Conservation (phyloP, 176 grass and related monocot genomes). For the Chloris gayana region DNA sequence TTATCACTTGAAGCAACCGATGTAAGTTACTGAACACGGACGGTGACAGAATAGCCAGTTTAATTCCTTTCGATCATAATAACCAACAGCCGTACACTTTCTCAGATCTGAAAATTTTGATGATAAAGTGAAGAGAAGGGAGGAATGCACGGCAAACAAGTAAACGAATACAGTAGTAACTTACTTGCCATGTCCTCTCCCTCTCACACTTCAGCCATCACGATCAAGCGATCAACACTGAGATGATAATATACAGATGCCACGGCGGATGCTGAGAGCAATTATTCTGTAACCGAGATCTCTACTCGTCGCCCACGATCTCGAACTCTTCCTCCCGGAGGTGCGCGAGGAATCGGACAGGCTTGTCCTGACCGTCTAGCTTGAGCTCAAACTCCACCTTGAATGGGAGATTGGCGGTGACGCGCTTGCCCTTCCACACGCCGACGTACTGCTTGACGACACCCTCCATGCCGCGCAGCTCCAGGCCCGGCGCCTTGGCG, state of each 20-base stretch:
- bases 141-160: slow-evolving; percentile 10
- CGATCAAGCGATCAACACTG: not conserved
- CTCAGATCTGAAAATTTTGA: slow-evolving; percentile 45
- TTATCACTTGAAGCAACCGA: slow-evolving; percentile 15
- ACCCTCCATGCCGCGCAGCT: slow-evolving; percentile 80
- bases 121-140: slow-evolving; percentile 34
- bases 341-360: slow-evolving; percentile 76
- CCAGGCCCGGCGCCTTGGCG: slow-evolving; percentile 72
- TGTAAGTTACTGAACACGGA: not conserved
- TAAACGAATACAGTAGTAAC: slow-evolving; percentile 30
- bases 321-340: slow-evolving; percentile 93
- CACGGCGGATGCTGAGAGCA: not conserved
- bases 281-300: slow-evolving; percentile 35
- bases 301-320: slow-evolving; percentile 54
- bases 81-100: slow-evolving; percentile 15
- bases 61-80: slow-evolving; percentile 26
- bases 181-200: slow-evolving; percentile 44
- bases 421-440: slow-evolving; percentile 83
- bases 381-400: slow-evolving; percentile 73
- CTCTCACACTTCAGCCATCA: slow-evolving; percentile 11
- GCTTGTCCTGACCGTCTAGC: slow-evolving; percentile 63
- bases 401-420: slow-evolving; percentile 81
- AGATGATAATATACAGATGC: slow-evolving; percentile 45
- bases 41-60: slow-evolving; percentile 17
- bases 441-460: slow-evolving; percentile 78